These are phyloP conservation scores for Echeveria elegans DNA, from an alignment of 164 flowering plant genomes.

Conservation along the genomic window DNA sequence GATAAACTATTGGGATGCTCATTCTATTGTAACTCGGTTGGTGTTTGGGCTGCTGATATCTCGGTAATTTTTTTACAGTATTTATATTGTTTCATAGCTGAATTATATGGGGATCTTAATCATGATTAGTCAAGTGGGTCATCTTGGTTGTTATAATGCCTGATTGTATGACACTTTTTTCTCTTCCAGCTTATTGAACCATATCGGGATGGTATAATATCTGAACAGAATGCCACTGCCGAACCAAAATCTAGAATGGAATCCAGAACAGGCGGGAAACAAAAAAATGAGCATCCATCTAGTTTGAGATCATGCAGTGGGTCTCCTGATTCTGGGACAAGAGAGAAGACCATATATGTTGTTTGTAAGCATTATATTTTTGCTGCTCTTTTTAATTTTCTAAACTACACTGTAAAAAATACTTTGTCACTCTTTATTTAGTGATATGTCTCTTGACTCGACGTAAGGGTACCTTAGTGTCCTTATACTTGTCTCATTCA, in stretches of 20 bases:
- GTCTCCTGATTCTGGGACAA: slow-evolving; percentile 41
- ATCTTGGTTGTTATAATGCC: neutral
- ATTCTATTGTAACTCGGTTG: slow-evolving; percentile 55
- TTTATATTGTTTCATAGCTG: neutral
- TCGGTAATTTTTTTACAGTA: slow-evolving; percentile 23
- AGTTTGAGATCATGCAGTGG: slow-evolving; percentile 15
- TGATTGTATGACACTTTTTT: neutral
- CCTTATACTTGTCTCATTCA: neutral
- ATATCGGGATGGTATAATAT: slow-evolving; percentile 30
- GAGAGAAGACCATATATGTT: slow-evolving; percentile 43
- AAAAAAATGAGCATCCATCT: neutral
- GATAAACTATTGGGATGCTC: slow-evolving; percentile 79
- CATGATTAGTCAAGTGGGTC: neutral
- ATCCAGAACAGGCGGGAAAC: neutral
- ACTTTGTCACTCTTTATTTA: neutral
- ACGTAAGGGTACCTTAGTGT: neutral
- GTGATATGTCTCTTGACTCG: neutral
- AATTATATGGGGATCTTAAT: neutral
- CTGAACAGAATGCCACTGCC: slow-evolving; percentile 20
- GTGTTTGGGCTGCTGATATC: slow-evolving; percentile 76
- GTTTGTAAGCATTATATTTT: slow-evolving; percentile 47
- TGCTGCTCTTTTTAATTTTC: neutral
- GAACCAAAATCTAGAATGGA: slow-evolving; percentile 24
- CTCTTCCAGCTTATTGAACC: slow-evolving; percentile 48
- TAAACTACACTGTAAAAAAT: neutral